phyloP scores from a whole-genome alignment of 208 protist species.

The Trypanosoma caninum region DNA sequence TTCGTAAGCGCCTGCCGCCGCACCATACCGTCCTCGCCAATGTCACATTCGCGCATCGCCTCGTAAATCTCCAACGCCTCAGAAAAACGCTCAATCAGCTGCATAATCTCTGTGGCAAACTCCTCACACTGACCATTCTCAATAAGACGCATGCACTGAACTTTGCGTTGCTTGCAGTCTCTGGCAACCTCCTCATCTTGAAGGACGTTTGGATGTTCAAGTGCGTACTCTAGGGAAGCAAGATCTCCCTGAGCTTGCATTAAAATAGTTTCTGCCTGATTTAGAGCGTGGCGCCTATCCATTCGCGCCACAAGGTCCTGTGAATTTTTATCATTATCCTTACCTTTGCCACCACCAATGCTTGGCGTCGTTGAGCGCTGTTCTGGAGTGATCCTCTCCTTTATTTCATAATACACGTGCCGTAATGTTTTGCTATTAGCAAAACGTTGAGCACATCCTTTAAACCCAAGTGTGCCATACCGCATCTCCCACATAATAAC shows the following conservation, averaged over 20 bases:
- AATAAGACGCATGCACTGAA: slow-evolving; percentile 78
- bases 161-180: slow-evolving; percentile 81
- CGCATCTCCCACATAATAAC: slow-evolving; percentile 74
- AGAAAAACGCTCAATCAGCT: slow-evolving; percentile 81
- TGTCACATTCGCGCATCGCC: slow-evolving; percentile 80
- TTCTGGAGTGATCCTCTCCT: slow-evolving; percentile 39
- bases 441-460: slow-evolving; percentile 72
- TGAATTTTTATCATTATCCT: slow-evolving; percentile 33
- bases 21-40: slow-evolving; percentile 69
- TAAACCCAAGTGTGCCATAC: slow-evolving; percentile 73
- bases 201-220: slow-evolving; percentile 83
- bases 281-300: slow-evolving; percentile 47
- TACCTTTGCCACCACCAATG: slow-evolving; percentile 8
- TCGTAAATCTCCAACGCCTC: slow-evolving; percentile 79
- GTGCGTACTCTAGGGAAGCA: slow-evolving; percentile 82
- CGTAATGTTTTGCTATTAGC: slow-evolving; percentile 66
- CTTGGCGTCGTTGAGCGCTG: slow-evolving; percentile 16
- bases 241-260: slow-evolving; percentile 83
- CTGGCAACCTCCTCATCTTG: slow-evolving; percentile 75
- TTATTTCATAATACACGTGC: slow-evolving; percentile 46
- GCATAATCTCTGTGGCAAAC: slow-evolving; percentile 73
- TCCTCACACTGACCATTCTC: slow-evolving; percentile 66
- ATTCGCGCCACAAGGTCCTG: slow-evolving; percentile 26
- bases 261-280: slow-evolving; percentile 68
- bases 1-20: slow-evolving; percentile 53